Conservation (phyloP, 176 grass and related monocot species). For the Eleusine indica region DNA sequence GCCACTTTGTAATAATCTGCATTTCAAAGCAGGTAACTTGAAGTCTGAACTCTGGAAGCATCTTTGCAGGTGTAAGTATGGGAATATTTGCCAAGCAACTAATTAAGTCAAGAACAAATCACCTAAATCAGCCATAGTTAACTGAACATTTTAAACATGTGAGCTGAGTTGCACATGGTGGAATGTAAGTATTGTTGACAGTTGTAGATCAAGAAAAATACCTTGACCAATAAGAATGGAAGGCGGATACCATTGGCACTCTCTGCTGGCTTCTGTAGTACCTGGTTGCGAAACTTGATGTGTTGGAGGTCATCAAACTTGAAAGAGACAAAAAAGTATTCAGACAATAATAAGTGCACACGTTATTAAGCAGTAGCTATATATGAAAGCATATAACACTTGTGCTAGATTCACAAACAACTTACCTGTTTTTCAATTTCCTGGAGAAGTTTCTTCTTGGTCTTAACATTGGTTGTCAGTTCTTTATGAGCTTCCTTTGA, state of each 20-base stretch:
- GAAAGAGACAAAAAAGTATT: slow-evolving; percentile 49
- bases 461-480: slow-evolving; percentile 60
- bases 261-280: slow-evolving; percentile 52
- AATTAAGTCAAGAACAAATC: not conserved
- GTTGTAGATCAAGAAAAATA: slow-evolving; percentile 42
- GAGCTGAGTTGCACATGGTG: slow-evolving; percentile 12
- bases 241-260: slow-evolving; percentile 65
- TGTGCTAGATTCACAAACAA: slow-evolving; percentile 23
- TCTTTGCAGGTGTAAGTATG: not conserved
- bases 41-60: not conserved
- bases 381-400: slow-evolving; percentile 40
- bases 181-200: not conserved
- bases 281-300: slow-evolving; percentile 77
- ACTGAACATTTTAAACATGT: not conserved
- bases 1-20: slow-evolving; percentile 6
- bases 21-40: slow-evolving; percentile 22
- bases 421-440: slow-evolving; percentile 92
- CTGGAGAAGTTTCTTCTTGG: slow-evolving; percentile 74
- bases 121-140: not conserved
- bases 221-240: slow-evolving; percentile 94
- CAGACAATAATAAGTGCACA: slow-evolving; percentile 7
- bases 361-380: slow-evolving; percentile 31
- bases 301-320: slow-evolving; percentile 91
- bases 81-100: slow-evolving; percentile 10
- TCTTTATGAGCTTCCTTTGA: slow-evolving; percentile 66